Conservation (phyloP, 2,329 filamentous ascomycete species). For the Beauveria sp. region DNA sequence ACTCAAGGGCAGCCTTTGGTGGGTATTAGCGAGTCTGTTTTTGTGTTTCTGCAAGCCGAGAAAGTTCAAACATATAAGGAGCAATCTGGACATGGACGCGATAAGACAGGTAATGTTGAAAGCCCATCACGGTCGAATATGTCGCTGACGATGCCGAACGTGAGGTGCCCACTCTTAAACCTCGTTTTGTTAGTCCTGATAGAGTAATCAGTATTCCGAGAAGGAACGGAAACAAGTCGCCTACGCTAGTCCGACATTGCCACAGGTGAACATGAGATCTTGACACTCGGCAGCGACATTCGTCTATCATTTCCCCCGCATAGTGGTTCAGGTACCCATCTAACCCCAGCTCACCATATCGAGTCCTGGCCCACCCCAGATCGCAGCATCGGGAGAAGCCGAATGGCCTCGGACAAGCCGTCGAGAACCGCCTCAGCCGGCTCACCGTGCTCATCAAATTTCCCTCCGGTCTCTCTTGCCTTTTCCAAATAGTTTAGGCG, state of each 20-base stretch:
- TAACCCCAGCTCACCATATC: too few species aligned
- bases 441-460: too few species aligned
- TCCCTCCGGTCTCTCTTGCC: too few species aligned
- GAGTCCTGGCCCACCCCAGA: neutral
- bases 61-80: neutral
- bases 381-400: neutral
- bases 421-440: neutral
- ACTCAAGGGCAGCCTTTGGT: slow-evolving; percentile 1
- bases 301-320: neutral
- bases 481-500: too few species aligned
- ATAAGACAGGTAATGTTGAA: slow-evolving; percentile 46
- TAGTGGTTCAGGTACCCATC: neutral
- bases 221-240: neutral
- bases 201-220: neutral
- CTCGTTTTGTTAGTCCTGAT: neutral
- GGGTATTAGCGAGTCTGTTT: neutral
- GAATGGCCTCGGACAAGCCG: neutral
- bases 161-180: neutral
- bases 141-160: slow-evolving; percentile 3
- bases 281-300: neutral
- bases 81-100: slow-evolving; percentile 38
- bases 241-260: slow-evolving; percentile 3
- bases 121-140: slow-evolving; percentile 33
- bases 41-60: neutral
- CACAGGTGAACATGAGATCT: slow-evolving; percentile 8